phyloP scores from a whole-genome alignment of 2,329 filamentous ascomycete species.

The Apiospora koreana region DNA sequence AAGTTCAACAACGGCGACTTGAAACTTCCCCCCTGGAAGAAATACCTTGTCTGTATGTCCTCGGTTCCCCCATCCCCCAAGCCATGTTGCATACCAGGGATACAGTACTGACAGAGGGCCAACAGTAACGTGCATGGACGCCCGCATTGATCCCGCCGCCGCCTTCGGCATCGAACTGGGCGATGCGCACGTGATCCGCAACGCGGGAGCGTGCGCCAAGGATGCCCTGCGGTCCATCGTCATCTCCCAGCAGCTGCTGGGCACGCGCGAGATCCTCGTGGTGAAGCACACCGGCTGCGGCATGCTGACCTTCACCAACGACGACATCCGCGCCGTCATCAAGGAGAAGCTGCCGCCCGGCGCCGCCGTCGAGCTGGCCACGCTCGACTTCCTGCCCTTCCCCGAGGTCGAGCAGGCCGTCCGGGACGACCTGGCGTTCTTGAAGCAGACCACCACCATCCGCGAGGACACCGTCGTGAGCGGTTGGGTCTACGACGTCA shows the following conservation, averaged over 20 bases:
- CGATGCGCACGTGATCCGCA: slow-evolving; percentile 78
- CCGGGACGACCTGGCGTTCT: slow-evolving; percentile 62
- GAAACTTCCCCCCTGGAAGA: slow-evolving; percentile 68
- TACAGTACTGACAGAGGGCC: slow-evolving; percentile 17
- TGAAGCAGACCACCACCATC: slow-evolving; percentile 56
- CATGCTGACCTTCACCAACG: slow-evolving; percentile 69
- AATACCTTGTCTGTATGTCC: slow-evolving; percentile 62
- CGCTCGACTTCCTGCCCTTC: slow-evolving; percentile 67
- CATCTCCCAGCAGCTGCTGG: slow-evolving; percentile 78
- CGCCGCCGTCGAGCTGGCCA: slow-evolving; percentile 45
- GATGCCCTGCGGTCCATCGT: slow-evolving; percentile 75
- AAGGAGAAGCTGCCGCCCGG: slow-evolving; percentile 58
- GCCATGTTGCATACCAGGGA: slow-evolving; percentile 9
- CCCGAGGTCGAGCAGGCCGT: slow-evolving; percentile 64
- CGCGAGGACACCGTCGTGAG: slow-evolving; percentile 25
- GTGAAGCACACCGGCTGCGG: slow-evolving; percentile 76
- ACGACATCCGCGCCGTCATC: slow-evolving; percentile 55
- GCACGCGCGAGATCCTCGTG: slow-evolving; percentile 72
- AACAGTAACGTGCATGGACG: slow-evolving; percentile 79
- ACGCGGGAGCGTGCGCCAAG: slow-evolving; percentile 65
- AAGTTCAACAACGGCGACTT: slow-evolving; percentile 64
- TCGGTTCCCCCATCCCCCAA: background rate
- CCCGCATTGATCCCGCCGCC: slow-evolving; percentile 66
- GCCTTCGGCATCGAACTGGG: slow-evolving; percentile 73
- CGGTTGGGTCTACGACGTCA: slow-evolving; percentile 68